Evolutionary conservation across 495 filamentous ascomycete species (phyloP).

Genomic region (Penicillium nucicola): DNA sequence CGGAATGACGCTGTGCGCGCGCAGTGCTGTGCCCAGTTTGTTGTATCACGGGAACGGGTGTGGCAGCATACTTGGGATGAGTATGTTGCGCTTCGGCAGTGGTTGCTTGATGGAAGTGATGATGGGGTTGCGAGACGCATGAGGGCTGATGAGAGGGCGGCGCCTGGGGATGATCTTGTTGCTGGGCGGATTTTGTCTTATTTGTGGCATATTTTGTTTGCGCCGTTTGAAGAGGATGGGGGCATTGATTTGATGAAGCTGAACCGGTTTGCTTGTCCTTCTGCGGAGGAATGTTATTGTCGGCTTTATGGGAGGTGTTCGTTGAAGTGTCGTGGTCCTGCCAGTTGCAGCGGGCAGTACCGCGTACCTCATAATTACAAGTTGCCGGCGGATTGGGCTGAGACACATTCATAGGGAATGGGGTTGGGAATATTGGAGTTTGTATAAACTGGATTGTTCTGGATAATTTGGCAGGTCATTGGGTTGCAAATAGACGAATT

Average conservation of each 20-base stretch:
- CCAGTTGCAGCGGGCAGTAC: conserved; percentile 37
- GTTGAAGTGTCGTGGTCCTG: conserved; percentile 26
- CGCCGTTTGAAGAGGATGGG: conserved; percentile 18
- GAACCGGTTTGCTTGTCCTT: conserved; percentile 36
- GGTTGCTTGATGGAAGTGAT: conserved; percentile 35
- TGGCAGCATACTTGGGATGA: conserved; percentile 36
- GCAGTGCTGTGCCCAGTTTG: conserved; percentile 48
- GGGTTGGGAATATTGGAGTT: not conserved
- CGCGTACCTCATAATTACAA: conserved; percentile 29
- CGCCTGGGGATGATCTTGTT: conserved; percentile 35
- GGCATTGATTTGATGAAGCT: conserved; percentile 43
- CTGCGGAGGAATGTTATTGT: conserved; percentile 43
- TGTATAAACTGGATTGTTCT: conserved; percentile 7
- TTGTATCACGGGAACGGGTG: conserved; percentile 30
- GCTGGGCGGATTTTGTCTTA: conserved; percentile 42
- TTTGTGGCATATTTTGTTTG: conserved; percentile 43
- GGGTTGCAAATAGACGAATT: not conserved
- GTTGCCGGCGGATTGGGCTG: conserved; percentile 35
- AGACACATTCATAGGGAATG: conserved; percentile 22
- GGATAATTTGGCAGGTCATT: not conserved
- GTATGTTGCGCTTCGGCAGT: conserved; percentile 42
- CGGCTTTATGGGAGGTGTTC: conserved; percentile 40
- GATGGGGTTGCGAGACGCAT: conserved; percentile 1
- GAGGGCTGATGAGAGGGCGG: conserved; percentile 12
- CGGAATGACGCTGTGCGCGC: conserved; percentile 33